A percentile compares a stretch with the other conserved stretches of the same genome.
Evolutionary conservation across 441 rosid genomes (phyloP).

Genomic region (Croton setiger): DNA sequence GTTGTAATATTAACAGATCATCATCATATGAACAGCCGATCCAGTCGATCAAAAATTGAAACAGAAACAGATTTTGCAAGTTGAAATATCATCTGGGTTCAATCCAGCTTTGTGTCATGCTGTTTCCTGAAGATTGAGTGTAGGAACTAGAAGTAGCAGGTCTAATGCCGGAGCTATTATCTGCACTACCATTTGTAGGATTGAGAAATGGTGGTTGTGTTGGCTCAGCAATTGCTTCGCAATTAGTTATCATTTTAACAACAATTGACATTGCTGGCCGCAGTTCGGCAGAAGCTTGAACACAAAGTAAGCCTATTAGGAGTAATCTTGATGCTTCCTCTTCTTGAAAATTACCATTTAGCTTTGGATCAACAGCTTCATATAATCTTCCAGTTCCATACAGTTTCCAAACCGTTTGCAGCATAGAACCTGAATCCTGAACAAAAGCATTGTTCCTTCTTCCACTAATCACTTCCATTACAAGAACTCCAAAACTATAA

Average conservation of each 20-base stretch:
- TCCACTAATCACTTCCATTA: conserved; percentile 61
- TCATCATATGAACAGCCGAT: neutral
- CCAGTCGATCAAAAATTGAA: neutral
- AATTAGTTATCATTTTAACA: conserved; percentile 54
- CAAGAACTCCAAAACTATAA: conserved; percentile 76
- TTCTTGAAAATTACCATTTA: conserved; percentile 40
- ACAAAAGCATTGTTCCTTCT: conserved; percentile 46
- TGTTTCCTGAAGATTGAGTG: conserved; percentile 40
- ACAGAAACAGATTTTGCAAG: neutral
- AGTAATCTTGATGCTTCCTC: conserved; percentile 51
- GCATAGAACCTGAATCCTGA: conserved; percentile 39
- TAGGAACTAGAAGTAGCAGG: conserved; percentile 21
- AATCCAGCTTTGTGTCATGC: conserved; percentile 39
- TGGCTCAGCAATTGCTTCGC: conserved; percentile 49
- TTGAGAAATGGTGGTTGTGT: conserved; percentile 78
- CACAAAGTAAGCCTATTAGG: conserved; percentile 69
- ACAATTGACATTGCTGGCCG: conserved; percentile 78
- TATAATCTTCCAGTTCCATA: conserved; percentile 35
- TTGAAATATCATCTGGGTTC: conserved; percentile 38
- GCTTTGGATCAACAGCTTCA: conserved; percentile 62
- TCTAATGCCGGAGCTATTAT: conserved; percentile 19
- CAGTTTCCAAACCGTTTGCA: conserved; percentile 64
- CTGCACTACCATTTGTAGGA: conserved; percentile 26
- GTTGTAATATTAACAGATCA: neutral
- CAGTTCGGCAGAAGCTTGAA: conserved; percentile 75